Conservation (phyloP, 495 filamentous ascomycete species). For the Hypoxylon lienhwacheense region DNA sequence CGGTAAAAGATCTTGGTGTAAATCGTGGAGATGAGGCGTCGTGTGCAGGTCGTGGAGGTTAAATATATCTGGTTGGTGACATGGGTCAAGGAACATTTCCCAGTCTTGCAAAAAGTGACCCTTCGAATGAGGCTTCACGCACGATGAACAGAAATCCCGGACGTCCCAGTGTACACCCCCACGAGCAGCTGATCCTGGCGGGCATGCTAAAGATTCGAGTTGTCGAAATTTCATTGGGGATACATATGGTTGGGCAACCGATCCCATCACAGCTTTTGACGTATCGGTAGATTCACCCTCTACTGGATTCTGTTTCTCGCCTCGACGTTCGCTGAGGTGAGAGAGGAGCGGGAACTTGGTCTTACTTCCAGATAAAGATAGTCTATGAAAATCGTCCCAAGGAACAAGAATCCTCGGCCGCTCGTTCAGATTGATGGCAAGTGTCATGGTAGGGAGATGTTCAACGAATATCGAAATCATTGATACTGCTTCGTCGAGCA, state of each 20-base stretch:
- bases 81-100: conserved; percentile 65
- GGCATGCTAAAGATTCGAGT: conserved; percentile 56
- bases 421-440: conserved; percentile 79
- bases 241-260: conserved; percentile 29
- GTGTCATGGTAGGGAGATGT: conserved; percentile 75
- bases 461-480: conserved; percentile 71
- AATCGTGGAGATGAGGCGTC: conserved; percentile 62
- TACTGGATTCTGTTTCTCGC: conserved; percentile 30
- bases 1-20: conserved; percentile 65
- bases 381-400: conserved; percentile 51
- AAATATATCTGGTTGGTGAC: conserved; percentile 78
- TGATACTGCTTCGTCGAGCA: conserved; percentile 62
- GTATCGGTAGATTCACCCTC: conserved; percentile 1
- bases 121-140: conserved; percentile 66
- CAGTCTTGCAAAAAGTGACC: conserved; percentile 68
- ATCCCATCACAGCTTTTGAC: conserved; percentile 1
- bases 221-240: conserved; percentile 55
- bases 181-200: conserved; percentile 59
- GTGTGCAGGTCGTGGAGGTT: conserved; percentile 72
- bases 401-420: conserved; percentile 75
- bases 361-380: conserved; percentile 41
- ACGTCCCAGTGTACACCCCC: conserved; percentile 55
- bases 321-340: conserved; percentile 43
- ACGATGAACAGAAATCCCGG: conserved; percentile 62
- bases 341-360: conserved; percentile 29